phyloP scores from a whole-genome alignment of 345 rosid genomes.

The Lepidium africanum region DNA sequence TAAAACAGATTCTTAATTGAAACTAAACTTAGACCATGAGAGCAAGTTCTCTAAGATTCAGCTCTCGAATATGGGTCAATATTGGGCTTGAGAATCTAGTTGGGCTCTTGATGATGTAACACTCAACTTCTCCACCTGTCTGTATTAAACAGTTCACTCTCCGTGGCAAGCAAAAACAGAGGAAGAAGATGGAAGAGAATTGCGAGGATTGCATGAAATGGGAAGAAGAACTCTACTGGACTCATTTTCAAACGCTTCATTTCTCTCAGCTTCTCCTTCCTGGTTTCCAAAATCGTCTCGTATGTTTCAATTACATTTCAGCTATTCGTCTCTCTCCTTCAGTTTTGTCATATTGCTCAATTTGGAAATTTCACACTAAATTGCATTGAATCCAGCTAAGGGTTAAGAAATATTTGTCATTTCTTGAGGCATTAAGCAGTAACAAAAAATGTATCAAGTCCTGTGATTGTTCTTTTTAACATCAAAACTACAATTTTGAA shows the following conservation, averaged over 20 bases:
- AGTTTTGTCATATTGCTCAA: neutral
- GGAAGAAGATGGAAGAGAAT: conserved; percentile 36
- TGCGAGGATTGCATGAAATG: conserved; percentile 48
- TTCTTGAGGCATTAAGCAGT: neutral
- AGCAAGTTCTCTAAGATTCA: neutral
- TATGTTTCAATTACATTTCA: conserved; percentile 19
- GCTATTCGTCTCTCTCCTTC: neutral
- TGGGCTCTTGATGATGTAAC: neutral
- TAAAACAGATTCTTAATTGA: neutral
- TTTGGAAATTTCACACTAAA: neutral
- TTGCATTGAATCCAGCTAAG: neutral
- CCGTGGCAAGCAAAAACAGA: neutral
- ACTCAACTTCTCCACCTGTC: neutral
- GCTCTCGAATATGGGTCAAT: neutral
- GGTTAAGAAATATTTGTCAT: neutral
- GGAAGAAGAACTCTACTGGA: conserved; percentile 75
- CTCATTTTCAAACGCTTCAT: conserved; percentile 48
- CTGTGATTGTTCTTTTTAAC: neutral
- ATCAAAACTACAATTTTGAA: neutral
- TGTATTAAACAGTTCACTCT: neutral
- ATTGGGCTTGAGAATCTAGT: neutral
- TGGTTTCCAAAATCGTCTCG: conserved; percentile 49
- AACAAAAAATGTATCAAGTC: neutral
- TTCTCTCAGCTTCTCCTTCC: conserved; percentile 53
- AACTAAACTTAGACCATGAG: neutral